Evolutionary conservation across 352 stramenopile genomes (phyloP).

Genomic region (Globisporangium perplexum): DNA sequence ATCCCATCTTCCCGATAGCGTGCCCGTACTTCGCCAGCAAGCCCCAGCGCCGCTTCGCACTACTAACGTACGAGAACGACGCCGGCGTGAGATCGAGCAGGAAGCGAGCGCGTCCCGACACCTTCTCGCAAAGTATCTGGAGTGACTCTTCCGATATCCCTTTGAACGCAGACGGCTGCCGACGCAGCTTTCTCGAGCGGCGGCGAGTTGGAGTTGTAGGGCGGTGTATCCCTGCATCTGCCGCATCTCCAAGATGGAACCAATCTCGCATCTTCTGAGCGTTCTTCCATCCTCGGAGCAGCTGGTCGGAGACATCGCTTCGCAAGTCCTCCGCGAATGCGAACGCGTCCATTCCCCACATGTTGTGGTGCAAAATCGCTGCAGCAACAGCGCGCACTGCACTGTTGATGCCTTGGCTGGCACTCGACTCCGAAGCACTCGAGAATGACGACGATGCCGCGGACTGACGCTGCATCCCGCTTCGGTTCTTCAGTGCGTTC

Average conservation of each 20-base stretch:
- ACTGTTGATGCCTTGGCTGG: slow-evolving; percentile 37
- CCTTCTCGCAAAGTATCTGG: slow-evolving; percentile 61
- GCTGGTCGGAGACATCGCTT: slow-evolving; percentile 53
- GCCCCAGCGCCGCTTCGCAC: slow-evolving; percentile 62
- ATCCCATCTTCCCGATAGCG: slow-evolving; percentile 40
- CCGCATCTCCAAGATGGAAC: slow-evolving; percentile 79
- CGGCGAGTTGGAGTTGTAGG: slow-evolving; percentile 25
- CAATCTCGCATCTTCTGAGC: slow-evolving; percentile 85
- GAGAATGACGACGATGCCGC: slow-evolving; percentile 30
- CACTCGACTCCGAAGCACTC: slow-evolving; percentile 24
- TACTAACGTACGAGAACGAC: slow-evolving; percentile 68
- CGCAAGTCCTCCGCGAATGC: slow-evolving; percentile 55
- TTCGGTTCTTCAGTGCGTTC: slow-evolving; percentile 30
- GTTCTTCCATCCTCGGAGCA: slow-evolving; percentile 75
- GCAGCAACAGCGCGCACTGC: slow-evolving; percentile 68
- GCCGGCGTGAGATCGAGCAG: slow-evolving; percentile 66
- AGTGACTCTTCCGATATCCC: slow-evolving; percentile 71
- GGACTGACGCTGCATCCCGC: slow-evolving; percentile 12
- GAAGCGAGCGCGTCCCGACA: slow-evolving; percentile 63
- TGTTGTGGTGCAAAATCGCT: slow-evolving; percentile 83
- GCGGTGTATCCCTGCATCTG: slow-evolving; percentile 38
- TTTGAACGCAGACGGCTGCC: slow-evolving; percentile 75
- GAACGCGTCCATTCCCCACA: slow-evolving; percentile 83
- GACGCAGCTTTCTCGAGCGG: slow-evolving; percentile 30
- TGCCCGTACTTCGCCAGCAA: slow-evolving; percentile 70